phyloP scores from a whole-genome alignment of 1,139 yeast species.

The Diutina pseudorugosa region DNA sequence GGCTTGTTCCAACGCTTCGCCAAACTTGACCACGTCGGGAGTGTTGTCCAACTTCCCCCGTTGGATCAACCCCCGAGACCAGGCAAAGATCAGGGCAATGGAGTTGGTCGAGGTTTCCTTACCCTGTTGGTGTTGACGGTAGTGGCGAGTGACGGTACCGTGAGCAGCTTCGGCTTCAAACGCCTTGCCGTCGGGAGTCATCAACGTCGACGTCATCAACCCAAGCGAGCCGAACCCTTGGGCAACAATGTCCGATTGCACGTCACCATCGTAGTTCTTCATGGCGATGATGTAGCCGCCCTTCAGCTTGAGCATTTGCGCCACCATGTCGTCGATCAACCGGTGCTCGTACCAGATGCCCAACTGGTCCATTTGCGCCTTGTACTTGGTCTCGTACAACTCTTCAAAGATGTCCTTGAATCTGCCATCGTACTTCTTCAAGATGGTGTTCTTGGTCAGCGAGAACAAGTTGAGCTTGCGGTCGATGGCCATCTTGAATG shows the following conservation, averaged over 20 bases:
- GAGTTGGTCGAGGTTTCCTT: conserved; percentile 97
- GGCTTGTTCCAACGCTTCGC: conserved; percentile 65
- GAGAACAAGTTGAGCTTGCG: conserved; percentile 70
- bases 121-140: conserved; percentile 88
- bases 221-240: conserved; percentile 97
- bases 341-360: conserved; percentile 96
- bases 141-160: conserved; percentile 95
- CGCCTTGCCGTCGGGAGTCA: conserved; percentile 92
- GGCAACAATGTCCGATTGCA: conserved; percentile 92
- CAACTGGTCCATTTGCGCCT: conserved; percentile 53
- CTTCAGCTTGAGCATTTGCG: conserved; percentile 90
- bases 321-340: conserved; percentile 95
- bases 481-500: conserved; percentile 77
- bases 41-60: conserved; percentile 84
- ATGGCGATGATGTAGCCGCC: conserved; percentile 93
- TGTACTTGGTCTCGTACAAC: conserved; percentile 61
- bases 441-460: conserved; percentile 88
- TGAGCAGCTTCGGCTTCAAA: conserved; percentile 97
- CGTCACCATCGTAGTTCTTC: conserved; percentile 97
- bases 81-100: conserved; percentile 94
- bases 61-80: conserved; percentile 88
- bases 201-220: conserved; percentile 86
- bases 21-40: conserved; percentile 74
- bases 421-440: conserved; percentile 87
- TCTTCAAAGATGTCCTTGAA: conserved; percentile 88